phyloP scores from a whole-genome alignment of 345 rosid species.

The Eucalyptus camaldulensis region DNA sequence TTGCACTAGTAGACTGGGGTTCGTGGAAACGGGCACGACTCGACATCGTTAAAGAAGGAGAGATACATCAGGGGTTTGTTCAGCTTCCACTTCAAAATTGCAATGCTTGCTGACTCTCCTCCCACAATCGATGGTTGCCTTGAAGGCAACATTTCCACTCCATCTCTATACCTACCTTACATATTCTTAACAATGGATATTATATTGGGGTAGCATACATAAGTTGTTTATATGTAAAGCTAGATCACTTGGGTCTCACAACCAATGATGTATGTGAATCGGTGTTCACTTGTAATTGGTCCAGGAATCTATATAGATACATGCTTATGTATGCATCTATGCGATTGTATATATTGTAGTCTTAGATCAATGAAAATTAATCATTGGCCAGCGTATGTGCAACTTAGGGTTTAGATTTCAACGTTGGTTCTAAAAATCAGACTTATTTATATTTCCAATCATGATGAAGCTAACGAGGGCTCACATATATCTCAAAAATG shows the following conservation, averaged over 20 bases:
- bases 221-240: neutral
- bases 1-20: neutral
- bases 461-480: neutral
- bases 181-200: neutral
- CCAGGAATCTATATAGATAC: neutral
- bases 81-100: neutral
- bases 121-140: neutral
- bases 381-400: neutral
- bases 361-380: neutral
- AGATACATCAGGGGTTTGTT: neutral
- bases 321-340: neutral
- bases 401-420: neutral
- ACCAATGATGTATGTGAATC: neutral
- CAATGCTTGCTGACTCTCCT: neutral
- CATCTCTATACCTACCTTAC: neutral
- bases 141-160: neutral
- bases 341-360: neutral
- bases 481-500: neutral
- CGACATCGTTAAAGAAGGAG: neutral
- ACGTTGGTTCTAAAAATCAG: neutral
- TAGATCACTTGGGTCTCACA: neutral
- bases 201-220: neutral
- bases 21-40: neutral
- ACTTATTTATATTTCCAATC: neutral
- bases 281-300: neutral